Conservation (phyloP, 257 asterid genomes). For the Apocynum venetum region DNA sequence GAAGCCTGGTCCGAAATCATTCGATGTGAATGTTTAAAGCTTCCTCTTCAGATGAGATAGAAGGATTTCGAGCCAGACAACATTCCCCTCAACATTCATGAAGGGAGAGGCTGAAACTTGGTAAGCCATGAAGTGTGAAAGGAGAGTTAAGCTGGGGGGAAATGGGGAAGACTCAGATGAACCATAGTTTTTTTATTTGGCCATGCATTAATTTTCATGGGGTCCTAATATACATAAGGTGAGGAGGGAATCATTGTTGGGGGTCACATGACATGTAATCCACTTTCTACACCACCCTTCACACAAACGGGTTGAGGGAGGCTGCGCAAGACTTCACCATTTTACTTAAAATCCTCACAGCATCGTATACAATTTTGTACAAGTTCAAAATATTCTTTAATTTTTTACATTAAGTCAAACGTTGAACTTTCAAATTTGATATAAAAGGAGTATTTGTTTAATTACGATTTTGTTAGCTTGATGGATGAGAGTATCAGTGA, state of each 20-base stretch:
- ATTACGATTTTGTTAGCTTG: no score
- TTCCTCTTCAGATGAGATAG: conserved; percentile 5
- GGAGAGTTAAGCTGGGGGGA: background rate
- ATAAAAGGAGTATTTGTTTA: no score
- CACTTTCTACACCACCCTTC: conserved; percentile 24
- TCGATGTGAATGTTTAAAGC: background rate
- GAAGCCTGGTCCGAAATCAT: conserved; percentile 78
- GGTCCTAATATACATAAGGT: conserved; percentile 27
- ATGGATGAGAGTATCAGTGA: no score
- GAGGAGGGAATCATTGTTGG: conserved; percentile 27
- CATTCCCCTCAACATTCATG: conserved; percentile 52
- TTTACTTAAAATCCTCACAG: no score
- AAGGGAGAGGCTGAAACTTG: background rate
- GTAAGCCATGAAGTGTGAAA: background rate
- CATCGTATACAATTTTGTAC: no score
- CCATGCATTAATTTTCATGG: conserved; percentile 31
- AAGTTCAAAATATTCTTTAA: no score
- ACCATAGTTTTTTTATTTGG: conserved; percentile 8
- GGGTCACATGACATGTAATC: conserved; percentile 30
- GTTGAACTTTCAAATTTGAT: no score
- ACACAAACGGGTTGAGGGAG: background rate
- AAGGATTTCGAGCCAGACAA: conserved; percentile 60
- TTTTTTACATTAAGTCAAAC: no score
- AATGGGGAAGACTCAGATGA: background rate
- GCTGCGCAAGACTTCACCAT: no score